Conservation (phyloP, 805 yeast species). For the Candida chauliodis region DNA sequence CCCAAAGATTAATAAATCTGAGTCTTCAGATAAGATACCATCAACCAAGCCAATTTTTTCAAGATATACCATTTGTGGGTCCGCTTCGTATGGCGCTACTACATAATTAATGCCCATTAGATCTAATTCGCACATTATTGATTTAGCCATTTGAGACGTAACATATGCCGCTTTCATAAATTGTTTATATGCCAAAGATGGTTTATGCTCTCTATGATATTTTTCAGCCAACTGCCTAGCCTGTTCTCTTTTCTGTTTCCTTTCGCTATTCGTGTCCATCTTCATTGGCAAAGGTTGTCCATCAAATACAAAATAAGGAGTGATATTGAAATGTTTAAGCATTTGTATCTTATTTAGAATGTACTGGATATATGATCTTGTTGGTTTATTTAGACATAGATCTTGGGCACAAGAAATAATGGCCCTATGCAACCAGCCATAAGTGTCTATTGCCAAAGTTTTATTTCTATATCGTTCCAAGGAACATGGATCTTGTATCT, state of each 20-base stretch:
- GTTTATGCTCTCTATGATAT: slow-evolving; percentile 50
- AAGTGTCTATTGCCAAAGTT: slow-evolving; percentile 89
- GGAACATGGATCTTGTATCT: slow-evolving; percentile 60
- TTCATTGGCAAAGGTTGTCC: slow-evolving; percentile 86
- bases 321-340: slow-evolving; percentile 64
- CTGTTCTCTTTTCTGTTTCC: slow-evolving; percentile 54
- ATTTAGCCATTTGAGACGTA: slow-evolving; percentile 87
- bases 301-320: slow-evolving; percentile 88
- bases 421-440: slow-evolving; percentile 93
- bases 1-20: slow-evolving; percentile 89
- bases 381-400: slow-evolving; percentile 64
- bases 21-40: slow-evolving; percentile 90
- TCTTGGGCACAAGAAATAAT: slow-evolving; percentile 81
- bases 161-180: slow-evolving; percentile 81
- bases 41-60: slow-evolving; percentile 73
- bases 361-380: slow-evolving; percentile 68
- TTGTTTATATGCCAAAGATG: slow-evolving; percentile 58
- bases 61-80: slow-evolving; percentile 90
- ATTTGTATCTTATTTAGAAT: slow-evolving; percentile 64
- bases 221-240: slow-evolving; percentile 57
- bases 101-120: slow-evolving; percentile 57
- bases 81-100: slow-evolving; percentile 99
- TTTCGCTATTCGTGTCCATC: slow-evolving; percentile 62
- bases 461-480: slow-evolving; percentile 65
- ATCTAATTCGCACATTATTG: slow-evolving; percentile 71